Evolutionary conservation across 2,329 filamentous ascomycete species (phyloP).

Genomic region (Penicillium brasilianum): DNA sequence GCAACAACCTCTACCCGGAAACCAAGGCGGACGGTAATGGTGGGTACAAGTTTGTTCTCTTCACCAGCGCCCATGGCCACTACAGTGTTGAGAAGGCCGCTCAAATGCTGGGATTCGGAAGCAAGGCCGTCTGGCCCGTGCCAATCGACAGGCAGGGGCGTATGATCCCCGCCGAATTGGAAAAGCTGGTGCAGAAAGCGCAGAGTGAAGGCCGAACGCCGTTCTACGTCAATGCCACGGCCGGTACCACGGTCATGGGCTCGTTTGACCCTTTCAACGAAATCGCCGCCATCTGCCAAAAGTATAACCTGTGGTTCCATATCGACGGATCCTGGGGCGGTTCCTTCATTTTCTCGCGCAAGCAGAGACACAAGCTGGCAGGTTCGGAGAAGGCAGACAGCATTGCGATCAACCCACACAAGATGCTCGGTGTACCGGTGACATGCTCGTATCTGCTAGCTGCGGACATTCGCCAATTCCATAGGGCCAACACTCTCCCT

Average conservation of each 20-base stretch:
- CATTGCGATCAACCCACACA: conserved; percentile 90
- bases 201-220: conserved; percentile 74
- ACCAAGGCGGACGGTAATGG: conserved; percentile 76
- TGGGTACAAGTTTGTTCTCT: conserved; percentile 71
- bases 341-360: conserved; percentile 74
- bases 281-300: conserved; percentile 72
- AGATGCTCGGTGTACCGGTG: conserved; percentile 91
- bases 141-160: conserved; percentile 73
- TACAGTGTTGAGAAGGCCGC: conserved; percentile 95
- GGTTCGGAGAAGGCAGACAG: conserved; percentile 78
- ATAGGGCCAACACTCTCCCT: conserved; percentile 80
- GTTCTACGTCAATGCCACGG: conserved; percentile 94
- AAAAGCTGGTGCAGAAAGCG: conserved; percentile 65
- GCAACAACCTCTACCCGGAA: conserved; percentile 81
- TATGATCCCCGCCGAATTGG: conserved; percentile 72
- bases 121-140: conserved; percentile 72
- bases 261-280: conserved; percentile 80
- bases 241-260: conserved; percentile 90
- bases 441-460: conserved; percentile 90
- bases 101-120: conserved; percentile 85
- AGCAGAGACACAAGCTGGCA: conserved; percentile 66
- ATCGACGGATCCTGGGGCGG: conserved; percentile 93
- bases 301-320: conserved; percentile 84
- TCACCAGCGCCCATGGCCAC: conserved; percentile 88
- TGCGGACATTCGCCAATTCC: conserved; percentile 76